Base-by-base conservation (phyloP, 768 basidiomycete species). In the Cubamyces sp. region DNA sequence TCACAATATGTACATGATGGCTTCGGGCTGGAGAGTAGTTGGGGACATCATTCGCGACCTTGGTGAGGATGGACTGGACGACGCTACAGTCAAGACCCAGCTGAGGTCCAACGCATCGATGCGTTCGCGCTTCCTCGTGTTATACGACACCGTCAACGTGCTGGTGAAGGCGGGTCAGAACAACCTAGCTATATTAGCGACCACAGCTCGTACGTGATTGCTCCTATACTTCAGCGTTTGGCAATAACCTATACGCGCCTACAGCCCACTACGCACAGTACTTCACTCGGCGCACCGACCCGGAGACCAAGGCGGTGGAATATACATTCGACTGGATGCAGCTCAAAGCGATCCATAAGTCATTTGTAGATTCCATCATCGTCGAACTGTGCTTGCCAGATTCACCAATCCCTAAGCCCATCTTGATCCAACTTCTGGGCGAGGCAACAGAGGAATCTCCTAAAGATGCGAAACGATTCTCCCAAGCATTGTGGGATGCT, bases 21-120 rank as follows among this genome's bases (percentile, higher is more conserved):
- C 91, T n/a, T 85, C 90, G 16, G 88, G 85, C 1, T 94, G 92
- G 92, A 90, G 82, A 65, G 76, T 93, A 50, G 85, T 90, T n/a
- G 73, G 80, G 3, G 79, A 87, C 60, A 77, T 78, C 34, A 75
- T 94, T 56, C 79, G 79, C 54, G 78, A 82, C 26, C 75, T 93
- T 48, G 76, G 79, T n/a, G 74, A 80, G 18, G 75, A 78, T 14
- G 87, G 87, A 34, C 65, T 91, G 18, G 74, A 78, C 8, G 87
- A 92, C 60, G 68, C 73, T 28, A 79, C 76, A 34, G 75, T 85
- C 59, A 84, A 85, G 58, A 63, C 66, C 3, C 81, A 84, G 62
- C 77, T 92, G n/a, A 78, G 79, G 71, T 77, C 74, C 14, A 78
- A 89, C 61, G 66, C 72, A 28, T 73, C 71, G 19, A 66, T 92